Conservation (phyloP, 805 yeast genomes). For the Teunomyces pallodes region DNA sequence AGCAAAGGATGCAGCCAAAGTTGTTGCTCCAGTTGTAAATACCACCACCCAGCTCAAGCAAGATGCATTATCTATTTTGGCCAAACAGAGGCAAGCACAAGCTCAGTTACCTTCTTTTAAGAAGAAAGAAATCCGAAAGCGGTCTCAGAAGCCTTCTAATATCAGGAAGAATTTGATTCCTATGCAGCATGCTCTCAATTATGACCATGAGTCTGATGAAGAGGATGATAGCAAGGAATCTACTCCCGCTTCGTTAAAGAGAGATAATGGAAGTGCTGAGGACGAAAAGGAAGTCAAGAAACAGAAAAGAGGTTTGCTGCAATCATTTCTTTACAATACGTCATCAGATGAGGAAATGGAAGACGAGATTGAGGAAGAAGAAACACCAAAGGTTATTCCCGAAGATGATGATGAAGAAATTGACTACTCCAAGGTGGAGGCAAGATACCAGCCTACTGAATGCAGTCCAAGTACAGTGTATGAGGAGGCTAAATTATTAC, state of each 20-base stretch:
- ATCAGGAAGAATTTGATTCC: constrained; percentile 40
- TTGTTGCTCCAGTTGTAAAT: constrained; percentile 8
- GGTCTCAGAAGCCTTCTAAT: constrained; percentile 11
- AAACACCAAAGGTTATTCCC: constrained; percentile 21
- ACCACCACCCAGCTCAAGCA: constrained; percentile 17
- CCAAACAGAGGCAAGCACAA: constrained; percentile 17
- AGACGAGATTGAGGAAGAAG: constrained; percentile 16
- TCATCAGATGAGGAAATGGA: constrained; percentile 30
- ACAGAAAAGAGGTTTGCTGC: constrained; percentile 21
- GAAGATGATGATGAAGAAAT: constrained; percentile 17
- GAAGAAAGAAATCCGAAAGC: constrained; percentile 22
- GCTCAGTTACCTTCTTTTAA: constrained; percentile 32
- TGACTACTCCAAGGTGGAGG: constrained; percentile 29
- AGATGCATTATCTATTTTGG: constrained; percentile 25
- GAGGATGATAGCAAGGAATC: constrained; percentile 35
- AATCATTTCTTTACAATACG: constrained; percentile 34
- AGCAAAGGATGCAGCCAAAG: constrained; percentile 22
- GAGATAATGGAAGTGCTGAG: constrained; percentile 26
- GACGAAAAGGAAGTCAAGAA: constrained; percentile 20
- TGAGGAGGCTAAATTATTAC: constrained; percentile 36
- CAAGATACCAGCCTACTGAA: constrained; percentile 50
- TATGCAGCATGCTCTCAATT: constrained; percentile 55
- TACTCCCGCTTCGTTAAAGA: constrained; percentile 33
- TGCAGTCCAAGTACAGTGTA: constrained; percentile 56
- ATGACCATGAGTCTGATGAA: constrained; percentile 32